Evolutionary conservation across 805 yeast genomes (phyloP).

Genomic region (Phaffomyces antillensis): DNA sequence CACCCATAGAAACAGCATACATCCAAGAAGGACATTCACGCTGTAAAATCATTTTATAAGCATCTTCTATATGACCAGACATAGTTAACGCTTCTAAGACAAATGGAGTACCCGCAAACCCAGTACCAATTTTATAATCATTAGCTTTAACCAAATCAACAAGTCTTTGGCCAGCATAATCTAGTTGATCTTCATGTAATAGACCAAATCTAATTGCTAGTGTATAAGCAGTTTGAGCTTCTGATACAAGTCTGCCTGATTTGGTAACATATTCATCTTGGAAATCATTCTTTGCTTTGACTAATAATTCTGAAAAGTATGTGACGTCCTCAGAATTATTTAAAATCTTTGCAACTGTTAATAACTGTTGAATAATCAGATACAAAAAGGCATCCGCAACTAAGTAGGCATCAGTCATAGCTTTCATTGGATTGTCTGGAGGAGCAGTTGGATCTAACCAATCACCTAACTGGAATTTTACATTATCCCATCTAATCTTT

Average conservation of each 20-base stretch:
- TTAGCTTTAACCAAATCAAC: slow-evolving; percentile 6
- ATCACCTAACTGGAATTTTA: slow-evolving; percentile 12
- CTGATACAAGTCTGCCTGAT: slow-evolving; percentile 7
- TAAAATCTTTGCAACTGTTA: slow-evolving; percentile 6
- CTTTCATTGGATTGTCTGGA: slow-evolving; percentile 13
- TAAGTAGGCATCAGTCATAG: slow-evolving; percentile 12
- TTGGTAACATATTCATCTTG: slow-evolving; percentile 9
- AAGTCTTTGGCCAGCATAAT: slow-evolving; percentile 11
- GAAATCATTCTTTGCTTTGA: slow-evolving; percentile 9
- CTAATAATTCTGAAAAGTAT: slow-evolving; percentile 3
- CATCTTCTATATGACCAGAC: slow-evolving; percentile 8
- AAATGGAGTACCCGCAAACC: slow-evolving; percentile 18
- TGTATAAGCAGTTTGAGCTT: slow-evolving; percentile 15
- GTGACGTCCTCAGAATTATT: slow-evolving; percentile 1
- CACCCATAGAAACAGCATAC: slow-evolving; percentile 16
- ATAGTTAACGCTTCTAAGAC: slow-evolving; percentile 11
- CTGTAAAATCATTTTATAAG: slow-evolving; percentile 10
- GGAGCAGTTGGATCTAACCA: slow-evolving; percentile 18
- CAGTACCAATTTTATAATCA: slow-evolving; percentile 13
- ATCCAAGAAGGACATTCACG: slow-evolving; percentile 15
- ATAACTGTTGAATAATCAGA: slow-evolving; percentile 10
- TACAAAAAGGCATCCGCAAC: slow-evolving; percentile 16
- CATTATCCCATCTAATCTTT: slow-evolving; percentile 11
- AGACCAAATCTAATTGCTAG: slow-evolving; percentile 11
- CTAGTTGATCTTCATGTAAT: slow-evolving; percentile 3